A percentile compares a stretch with the other conserved stretches of the same genome.
phyloP scores from a whole-genome alignment of 495 filamentous ascomycete species.

The Penicillium canescens region DNA sequence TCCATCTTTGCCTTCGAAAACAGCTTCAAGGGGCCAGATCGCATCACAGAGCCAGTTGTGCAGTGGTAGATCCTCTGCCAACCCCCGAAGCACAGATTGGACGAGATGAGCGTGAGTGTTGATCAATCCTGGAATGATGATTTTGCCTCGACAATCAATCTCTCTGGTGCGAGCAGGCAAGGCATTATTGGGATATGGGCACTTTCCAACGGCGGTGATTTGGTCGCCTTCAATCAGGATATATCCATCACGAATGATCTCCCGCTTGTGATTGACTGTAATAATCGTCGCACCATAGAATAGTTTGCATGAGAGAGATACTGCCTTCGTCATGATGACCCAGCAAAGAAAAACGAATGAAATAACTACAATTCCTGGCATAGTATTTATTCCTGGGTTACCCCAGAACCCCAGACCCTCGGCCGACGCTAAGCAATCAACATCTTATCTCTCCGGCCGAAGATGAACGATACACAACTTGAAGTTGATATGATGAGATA shows the following conservation, averaged over 20 bases:
- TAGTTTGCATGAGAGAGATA: not conserved
- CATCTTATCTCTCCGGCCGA: conserved; percentile 13
- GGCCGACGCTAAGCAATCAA: conserved; percentile 21
- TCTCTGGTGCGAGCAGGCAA: conserved; percentile 6
- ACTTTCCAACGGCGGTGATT: conserved; percentile 40
- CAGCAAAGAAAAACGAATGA: no score
- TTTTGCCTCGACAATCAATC: conserved; percentile 32
- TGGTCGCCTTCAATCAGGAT: conserved; percentile 31
- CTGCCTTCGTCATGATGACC: conserved; percentile 4
- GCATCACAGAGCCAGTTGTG: conserved; percentile 44
- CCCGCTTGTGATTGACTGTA: conserved; percentile 38
- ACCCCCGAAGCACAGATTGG: conserved; percentile 42
- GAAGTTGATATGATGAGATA: conserved; percentile 12
- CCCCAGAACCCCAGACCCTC: conserved; percentile 3
- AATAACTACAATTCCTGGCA: no score
- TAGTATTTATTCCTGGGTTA: not conserved
- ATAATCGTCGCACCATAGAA: conserved; percentile 37
- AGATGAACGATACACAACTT: conserved; percentile 3
- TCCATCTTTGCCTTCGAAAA: conserved; percentile 37
- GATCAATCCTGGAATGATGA: conserved; percentile 45
- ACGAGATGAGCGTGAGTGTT: conserved; percentile 46
- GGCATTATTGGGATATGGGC: conserved; percentile 1
- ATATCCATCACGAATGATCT: conserved; percentile 41
- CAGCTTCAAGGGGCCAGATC: conserved; percentile 44
- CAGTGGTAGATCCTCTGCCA: conserved; percentile 41